Evolutionary conservation across 2,329 filamentous ascomycete species (phyloP).

Genomic region (Rutstroemia sp.): DNA sequence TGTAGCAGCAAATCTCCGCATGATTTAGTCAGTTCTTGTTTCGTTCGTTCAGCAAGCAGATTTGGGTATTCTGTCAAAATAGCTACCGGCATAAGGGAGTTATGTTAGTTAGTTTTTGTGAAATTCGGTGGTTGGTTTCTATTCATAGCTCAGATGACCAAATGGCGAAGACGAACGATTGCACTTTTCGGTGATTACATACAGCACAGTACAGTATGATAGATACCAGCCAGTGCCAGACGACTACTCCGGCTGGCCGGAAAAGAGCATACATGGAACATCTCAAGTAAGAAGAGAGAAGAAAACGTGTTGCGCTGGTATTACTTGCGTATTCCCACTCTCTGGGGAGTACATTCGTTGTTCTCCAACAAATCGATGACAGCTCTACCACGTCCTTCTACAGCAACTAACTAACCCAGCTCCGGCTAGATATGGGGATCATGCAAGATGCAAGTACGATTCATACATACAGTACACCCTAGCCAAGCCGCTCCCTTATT

Average conservation of each 20-base stretch:
- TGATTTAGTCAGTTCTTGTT: conserved; percentile 2
- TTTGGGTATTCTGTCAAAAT: not conserved
- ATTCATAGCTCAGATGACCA: conserved; percentile 4
- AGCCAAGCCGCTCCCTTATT: too few species aligned
- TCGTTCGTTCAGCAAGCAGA: not conserved
- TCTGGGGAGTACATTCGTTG: too few species aligned
- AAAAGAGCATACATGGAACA: not conserved
- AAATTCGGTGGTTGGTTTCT: not conserved
- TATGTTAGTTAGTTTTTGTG: not conserved
- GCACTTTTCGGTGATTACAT: not conserved
- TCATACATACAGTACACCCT: too few species aligned
- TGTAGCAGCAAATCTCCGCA: conserved; percentile 7
- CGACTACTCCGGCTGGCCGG: too few species aligned
- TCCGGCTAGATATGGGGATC: not conserved
- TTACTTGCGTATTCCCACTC: too few species aligned
- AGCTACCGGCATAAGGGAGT: not conserved
- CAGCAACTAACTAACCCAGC: not conserved
- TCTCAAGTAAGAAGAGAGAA: not conserved
- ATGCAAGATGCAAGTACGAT: not conserved
- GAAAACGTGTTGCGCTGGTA: not conserved
- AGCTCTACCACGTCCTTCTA: too few species aligned
- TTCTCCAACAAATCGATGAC: too few species aligned
- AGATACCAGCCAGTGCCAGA: not conserved
- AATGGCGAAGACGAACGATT: not conserved
- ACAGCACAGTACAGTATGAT: not conserved